A percentile compares a stretch with the other conserved stretches of the same genome.
These are phyloP conservation scores for Heterobasidion occidentale DNA, from an alignment of 1,284 basidiomycete genomes.

Conservation along the genomic window DNA sequence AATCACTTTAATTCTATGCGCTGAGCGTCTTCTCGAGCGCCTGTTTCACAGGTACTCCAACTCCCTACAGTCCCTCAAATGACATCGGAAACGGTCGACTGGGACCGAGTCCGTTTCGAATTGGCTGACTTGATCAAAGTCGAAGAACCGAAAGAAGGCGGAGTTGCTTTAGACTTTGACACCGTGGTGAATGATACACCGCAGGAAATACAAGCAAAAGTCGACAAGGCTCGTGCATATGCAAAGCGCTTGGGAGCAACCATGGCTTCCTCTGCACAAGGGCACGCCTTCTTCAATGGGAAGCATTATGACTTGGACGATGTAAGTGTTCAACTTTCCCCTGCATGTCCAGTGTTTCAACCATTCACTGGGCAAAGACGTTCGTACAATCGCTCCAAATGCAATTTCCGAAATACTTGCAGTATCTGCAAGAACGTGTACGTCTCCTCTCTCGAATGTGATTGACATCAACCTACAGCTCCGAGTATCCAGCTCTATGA, in stretches of 20 bases:
- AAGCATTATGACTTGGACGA: slow-evolving; percentile 67
- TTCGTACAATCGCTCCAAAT: slow-evolving; percentile 60
- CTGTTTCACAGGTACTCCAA: background rate
- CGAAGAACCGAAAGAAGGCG: slow-evolving; percentile 11
- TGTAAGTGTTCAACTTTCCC: slow-evolving; percentile 34
- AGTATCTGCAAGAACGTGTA: slow-evolving; percentile 68
- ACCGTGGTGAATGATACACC: slow-evolving; percentile 29
- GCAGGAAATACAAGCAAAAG: slow-evolving; percentile 16
- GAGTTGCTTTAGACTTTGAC: slow-evolving; percentile 25
- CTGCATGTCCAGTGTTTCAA: background rate
- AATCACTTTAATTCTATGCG: background rate
- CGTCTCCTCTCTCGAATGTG: background rate
- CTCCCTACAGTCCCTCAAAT: background rate
- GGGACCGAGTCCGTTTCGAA: slow-evolving; percentile 30
- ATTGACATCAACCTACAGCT: background rate
- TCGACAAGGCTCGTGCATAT: slow-evolving; percentile 43
- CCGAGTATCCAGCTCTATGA: slow-evolving; percentile 46
- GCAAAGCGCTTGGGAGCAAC: slow-evolving; percentile 42
- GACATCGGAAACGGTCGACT: slow-evolving; percentile 26
- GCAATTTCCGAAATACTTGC: slow-evolving; percentile 54
- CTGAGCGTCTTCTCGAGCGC: too few species aligned
- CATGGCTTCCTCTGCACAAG: slow-evolving; percentile 28
- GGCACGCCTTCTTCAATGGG: slow-evolving; percentile 85
- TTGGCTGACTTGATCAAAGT: slow-evolving; percentile 29
- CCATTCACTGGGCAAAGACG: slow-evolving; percentile 32